Conservation (phyloP, 208 protist species). For the Trypanosoma caninum region DNA sequence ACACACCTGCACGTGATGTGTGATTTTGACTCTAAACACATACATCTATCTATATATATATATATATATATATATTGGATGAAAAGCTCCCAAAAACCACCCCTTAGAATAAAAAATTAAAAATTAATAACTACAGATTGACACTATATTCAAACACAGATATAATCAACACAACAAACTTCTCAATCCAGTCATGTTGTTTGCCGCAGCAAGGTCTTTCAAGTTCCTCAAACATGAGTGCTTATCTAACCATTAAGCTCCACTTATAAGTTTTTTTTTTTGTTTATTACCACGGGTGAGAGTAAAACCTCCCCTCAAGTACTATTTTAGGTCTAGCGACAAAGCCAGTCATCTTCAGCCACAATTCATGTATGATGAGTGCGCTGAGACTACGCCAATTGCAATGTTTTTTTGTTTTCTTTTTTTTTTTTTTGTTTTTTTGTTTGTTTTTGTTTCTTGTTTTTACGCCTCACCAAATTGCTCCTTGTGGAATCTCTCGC, state of each 20-base stretch:
- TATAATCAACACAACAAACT: constrained; percentile 9
- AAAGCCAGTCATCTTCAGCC: neutral
- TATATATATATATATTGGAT: too few relatives aligned
- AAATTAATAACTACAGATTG: constrained; percentile 31
- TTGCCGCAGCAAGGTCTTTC: constrained; percentile 6
- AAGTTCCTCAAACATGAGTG: too few relatives aligned
- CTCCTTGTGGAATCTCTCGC: constrained; percentile 40
- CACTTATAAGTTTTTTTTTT: too few relatives aligned
- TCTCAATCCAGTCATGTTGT: neutral
- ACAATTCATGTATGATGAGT: neutral
- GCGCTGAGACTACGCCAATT: too few relatives aligned
- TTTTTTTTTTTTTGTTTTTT: neutral
- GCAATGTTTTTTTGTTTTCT: too few relatives aligned
- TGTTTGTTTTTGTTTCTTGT: too few relatives aligned
- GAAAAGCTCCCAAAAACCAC: constrained; percentile 38
- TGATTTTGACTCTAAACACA: too few relatives aligned
- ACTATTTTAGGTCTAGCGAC: constrained; percentile 9
- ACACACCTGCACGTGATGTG: constrained; percentile 47
- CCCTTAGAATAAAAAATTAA: constrained; percentile 36
- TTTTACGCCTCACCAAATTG: constrained; percentile 32
- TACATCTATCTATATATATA: too few relatives aligned
- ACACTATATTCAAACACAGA: constrained; percentile 2
- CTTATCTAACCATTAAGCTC: too few relatives aligned
- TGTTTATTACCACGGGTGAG: too few relatives aligned
- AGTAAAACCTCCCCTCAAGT: too few relatives aligned